These are phyloP conservation scores for Globisporangium radiosum DNA, from an alignment of 352 stramenopile genomes.

Conservation along the genomic window DNA sequence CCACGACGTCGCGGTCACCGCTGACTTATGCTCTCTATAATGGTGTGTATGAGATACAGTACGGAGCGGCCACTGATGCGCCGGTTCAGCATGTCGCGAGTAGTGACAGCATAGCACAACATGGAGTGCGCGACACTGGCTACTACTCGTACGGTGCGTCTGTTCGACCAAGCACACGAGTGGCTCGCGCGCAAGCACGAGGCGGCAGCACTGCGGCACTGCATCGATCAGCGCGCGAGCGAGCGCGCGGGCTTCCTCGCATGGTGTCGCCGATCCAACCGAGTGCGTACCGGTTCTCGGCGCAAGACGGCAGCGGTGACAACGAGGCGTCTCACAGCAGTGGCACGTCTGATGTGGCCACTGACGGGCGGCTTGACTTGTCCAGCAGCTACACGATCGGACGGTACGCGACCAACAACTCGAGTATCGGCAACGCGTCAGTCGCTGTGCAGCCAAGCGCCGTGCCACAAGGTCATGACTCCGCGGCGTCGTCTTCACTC, in stretches of 20 bases:
- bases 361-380: neutral
- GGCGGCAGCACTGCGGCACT: neutral
- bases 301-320: neutral
- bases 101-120: neutral
- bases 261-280: slow-evolving; percentile 5
- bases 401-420: too few relatives aligned
- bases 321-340: neutral
- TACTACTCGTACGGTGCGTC: neutral
- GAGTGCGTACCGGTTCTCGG: slow-evolving; percentile 2
- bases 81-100: too few relatives aligned
- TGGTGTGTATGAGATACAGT: too few relatives aligned
- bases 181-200: neutral
- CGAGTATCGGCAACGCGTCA: too few relatives aligned
- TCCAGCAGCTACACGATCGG: too few relatives aligned
- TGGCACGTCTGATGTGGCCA: neutral
- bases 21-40: too few relatives aligned
- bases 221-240: neutral
- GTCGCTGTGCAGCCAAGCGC: too few relatives aligned
- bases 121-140: neutral
- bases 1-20: too few relatives aligned
- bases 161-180: neutral
- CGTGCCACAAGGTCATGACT: too few relatives aligned
- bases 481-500: too few relatives aligned
- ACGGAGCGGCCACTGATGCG: too few relatives aligned
- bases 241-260: slow-evolving; percentile 7